phyloP scores from a whole-genome alignment of 1,139 yeast species.

The Sugiyamaella sp. region DNA sequence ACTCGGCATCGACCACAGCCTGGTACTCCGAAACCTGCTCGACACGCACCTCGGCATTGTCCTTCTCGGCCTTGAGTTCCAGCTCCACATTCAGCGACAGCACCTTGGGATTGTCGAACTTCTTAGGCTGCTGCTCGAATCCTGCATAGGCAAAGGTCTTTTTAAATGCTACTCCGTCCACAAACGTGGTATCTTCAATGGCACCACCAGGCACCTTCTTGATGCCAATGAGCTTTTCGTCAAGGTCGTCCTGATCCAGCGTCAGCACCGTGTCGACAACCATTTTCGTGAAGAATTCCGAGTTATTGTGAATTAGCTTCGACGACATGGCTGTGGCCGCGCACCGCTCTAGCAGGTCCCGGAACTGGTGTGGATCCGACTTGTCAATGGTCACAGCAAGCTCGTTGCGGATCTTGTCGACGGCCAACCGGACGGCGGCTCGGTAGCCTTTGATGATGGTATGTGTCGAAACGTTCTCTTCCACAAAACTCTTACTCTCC shows the following conservation, averaged over 20 bases:
- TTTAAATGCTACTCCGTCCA: constrained; percentile 95
- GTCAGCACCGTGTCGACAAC: constrained; percentile 93
- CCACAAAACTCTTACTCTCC: constrained; percentile 87
- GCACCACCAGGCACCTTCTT: constrained; percentile 97
- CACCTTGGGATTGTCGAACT: constrained; percentile 76
- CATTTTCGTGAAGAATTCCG: constrained; percentile 90
- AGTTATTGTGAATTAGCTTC: constrained; percentile 83
- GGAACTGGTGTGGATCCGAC: constrained; percentile 52
- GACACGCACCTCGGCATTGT: constrained; percentile 98
- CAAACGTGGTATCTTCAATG: constrained; percentile 86
- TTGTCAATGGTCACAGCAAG: constrained; percentile 66
- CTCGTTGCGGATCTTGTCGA: constrained; percentile 63
- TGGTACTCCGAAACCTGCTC: constrained; percentile 94
- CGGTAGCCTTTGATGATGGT: constrained; percentile 86
- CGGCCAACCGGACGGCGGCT: constrained; percentile 78
- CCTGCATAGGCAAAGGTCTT: constrained; percentile 98
- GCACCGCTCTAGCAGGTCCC: constrained; percentile 84
- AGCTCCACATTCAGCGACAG: constrained; percentile 87
- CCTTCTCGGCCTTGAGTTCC: constrained; percentile 97
- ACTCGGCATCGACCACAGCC: constrained; percentile 96
- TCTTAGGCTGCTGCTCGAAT: constrained; percentile 97
- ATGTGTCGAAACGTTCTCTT: constrained; percentile 93
- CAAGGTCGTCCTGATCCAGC: constrained; percentile 80
- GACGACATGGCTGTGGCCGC: constrained; percentile 98
- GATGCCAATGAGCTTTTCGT: constrained; percentile 89